Evolutionary conservation across 805 yeast genomes (phyloP).

Genomic region (Suhomyces sp.): DNA sequence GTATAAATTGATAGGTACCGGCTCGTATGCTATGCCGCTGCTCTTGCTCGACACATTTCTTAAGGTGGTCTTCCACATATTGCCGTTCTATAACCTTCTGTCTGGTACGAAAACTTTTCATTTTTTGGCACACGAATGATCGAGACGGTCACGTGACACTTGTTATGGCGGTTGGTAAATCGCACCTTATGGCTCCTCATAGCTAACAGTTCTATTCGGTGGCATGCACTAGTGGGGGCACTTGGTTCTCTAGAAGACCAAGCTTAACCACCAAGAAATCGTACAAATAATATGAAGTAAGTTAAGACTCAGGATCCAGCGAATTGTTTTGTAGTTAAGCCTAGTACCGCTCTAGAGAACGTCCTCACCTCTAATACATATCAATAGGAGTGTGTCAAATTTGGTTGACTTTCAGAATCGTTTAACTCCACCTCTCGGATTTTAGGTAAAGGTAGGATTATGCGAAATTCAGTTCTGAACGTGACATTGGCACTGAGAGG

Average conservation of each 20-base stretch:
- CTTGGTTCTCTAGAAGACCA: too few species aligned
- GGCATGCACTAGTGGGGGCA: too few species aligned
- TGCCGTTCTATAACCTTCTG: background rate
- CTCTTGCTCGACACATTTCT: slow-evolving; percentile 8
- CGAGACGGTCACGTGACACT: background rate
- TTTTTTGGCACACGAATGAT: background rate
- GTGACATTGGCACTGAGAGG: background rate
- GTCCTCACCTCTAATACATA: background rate
- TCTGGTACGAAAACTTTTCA: slow-evolving; percentile 3
- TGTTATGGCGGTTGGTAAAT: background rate
- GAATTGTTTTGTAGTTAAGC: too few species aligned
- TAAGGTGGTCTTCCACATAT: slow-evolving; percentile 7
- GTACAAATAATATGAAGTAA: too few species aligned
- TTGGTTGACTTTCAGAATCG: background rate
- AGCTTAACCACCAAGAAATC: too few species aligned
- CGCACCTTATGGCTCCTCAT: background rate
- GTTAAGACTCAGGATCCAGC: too few species aligned
- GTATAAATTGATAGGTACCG: slow-evolving; percentile 51
- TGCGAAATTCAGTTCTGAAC: too few species aligned
- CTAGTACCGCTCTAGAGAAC: too few species aligned
- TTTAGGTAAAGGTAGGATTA: too few species aligned
- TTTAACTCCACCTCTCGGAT: too few species aligned
- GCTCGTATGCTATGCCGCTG: slow-evolving; percentile 27
- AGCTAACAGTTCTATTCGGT: too few species aligned
- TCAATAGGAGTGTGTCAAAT: background rate